Base-by-base conservation (phyloP, 169 alveolate species). In the Cryptosporidium baileyi region DNA sequence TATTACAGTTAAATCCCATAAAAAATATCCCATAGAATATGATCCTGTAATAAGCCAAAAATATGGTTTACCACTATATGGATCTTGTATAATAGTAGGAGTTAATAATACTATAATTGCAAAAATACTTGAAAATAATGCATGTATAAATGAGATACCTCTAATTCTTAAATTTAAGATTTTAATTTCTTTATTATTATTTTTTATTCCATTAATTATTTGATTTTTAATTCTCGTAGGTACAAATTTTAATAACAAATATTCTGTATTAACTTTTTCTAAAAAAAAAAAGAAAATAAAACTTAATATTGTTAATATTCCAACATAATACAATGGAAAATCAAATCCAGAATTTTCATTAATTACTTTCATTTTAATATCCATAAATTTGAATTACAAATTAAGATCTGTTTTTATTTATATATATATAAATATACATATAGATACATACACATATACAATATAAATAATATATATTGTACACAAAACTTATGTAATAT, bases 11-110 rank as follows among this genome's bases (percentile, higher is more conserved):
- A 74, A 7, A 51, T 74, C 85, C 85, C 85, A 74, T 24, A 74
- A 57, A 57, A 74, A 74, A 32, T 74, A 74, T 17, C 85, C 85
- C 85, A 74, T 54, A 2, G 85, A 74, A 43, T 19, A 74, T 1
- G 85, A 54, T 11, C 60, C 59, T 34, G 67, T 6, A 36, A 54
- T 30, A 1, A 74, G 51, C 85, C 85, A 74, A 38, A 57, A 74
- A 8, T n/a, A 32, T 13, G 85, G 85, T n/a, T 51, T 74, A 9
- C 61, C 47, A 34, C 85, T 51, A 57, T 74, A 74, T 9, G 85
- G 85, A 74, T 74, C 67, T 9, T 74, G 74, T 19, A 67, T 36
- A 40, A 74, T 32, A 52, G 32, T 60, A 22, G 40, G 59, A 54
- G 43, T 54, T 13, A 74, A 1, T 22, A 74, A 40, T 19, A 57